These are phyloP conservation scores for Leccinellum albellum DNA, from an alignment of 768 basidiomycete genomes.

Conservation along the genomic window DNA sequence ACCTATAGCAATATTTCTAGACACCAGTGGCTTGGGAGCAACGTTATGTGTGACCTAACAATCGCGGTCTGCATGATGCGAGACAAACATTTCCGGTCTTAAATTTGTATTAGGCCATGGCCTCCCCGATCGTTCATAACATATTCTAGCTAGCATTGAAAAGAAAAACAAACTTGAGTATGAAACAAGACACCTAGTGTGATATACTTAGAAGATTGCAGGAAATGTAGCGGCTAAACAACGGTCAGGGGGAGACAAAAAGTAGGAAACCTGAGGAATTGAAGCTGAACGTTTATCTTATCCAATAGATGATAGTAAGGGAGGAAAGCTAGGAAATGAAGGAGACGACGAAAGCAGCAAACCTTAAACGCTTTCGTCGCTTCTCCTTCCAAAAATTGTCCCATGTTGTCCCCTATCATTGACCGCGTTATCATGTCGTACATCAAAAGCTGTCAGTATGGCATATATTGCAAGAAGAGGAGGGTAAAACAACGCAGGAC, in stretches of 20 bases:
- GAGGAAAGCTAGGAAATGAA: neutral
- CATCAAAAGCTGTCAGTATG: neutral
- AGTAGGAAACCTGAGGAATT: neutral
- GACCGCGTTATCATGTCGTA: neutral
- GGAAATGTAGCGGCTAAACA: neutral
- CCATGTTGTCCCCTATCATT: neutral
- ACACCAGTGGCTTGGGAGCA: too few relatives aligned
- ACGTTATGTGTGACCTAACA: too few relatives aligned
- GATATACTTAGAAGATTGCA: neutral
- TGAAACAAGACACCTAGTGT: neutral
- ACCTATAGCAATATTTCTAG: too few relatives aligned
- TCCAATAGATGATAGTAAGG: neutral
- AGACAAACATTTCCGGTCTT: neutral
- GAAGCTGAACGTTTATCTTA: neutral
- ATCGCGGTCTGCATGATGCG: too few relatives aligned
- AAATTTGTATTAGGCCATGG: neutral
- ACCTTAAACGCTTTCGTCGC: neutral
- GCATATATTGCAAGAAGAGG: neutral
- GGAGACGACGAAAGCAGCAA: neutral
- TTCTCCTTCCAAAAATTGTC: neutral
- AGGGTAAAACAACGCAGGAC: neutral
- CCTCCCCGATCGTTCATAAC: neutral
- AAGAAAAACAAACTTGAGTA: neutral
- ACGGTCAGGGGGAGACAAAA: neutral
- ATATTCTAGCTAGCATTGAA: conserved; percentile 4